Evolutionary conservation across 2,329 filamentous ascomycete genomes (phyloP), one percentile per base, ranked within the genome.

Genomic region (Curvularia lunata): DNA sequence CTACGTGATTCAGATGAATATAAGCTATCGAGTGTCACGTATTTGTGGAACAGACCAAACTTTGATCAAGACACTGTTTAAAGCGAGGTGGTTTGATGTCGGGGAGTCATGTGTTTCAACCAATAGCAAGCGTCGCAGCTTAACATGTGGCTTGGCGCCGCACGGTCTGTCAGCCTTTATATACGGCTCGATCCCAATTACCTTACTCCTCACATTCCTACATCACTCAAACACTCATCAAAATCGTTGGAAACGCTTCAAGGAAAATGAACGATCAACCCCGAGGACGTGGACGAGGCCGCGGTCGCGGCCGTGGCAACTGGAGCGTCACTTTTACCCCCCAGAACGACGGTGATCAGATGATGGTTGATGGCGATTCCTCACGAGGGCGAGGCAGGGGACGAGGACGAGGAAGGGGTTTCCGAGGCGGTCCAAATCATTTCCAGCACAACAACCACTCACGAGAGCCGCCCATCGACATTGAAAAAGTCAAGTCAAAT

Each of bases 381-480:
- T 63, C 61, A 18, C 55, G 51, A 19, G 55, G 45, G 52, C 58
- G 62, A 48, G 63, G 63, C 16, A 58, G 63, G 30, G 64, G 64
- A 23, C 55, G 67, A 49, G 66, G 65, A 49, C 60, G 67, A 25
- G 67, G 64, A 37, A 30, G 54, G 47, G 58, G 54, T 21, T 49
- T 41, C n/a, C 28, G 64, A 61, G 55, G 64, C 40, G 48, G 64
- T 13, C 52, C 54, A 37, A 54, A 60, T 9, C 52, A 61, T 28
- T 62, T 63, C 27, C 49, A 64, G 48, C 54, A 63, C 28, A 46
- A 58, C 85, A 7, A 86, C 87, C 57, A 86, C 43, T 32, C 54
- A 89, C 73, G 82, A 96, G 65, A 96, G 89, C 85, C 98, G 87
- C 74, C 81, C 80, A 49, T 82, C 76, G 67, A 87, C 73, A 75